Evolutionary conservation across 73 alveolate species (phyloP), one percentile per base, ranked within the genome.

Genomic region (Paramecium sexaurelia): DNA sequence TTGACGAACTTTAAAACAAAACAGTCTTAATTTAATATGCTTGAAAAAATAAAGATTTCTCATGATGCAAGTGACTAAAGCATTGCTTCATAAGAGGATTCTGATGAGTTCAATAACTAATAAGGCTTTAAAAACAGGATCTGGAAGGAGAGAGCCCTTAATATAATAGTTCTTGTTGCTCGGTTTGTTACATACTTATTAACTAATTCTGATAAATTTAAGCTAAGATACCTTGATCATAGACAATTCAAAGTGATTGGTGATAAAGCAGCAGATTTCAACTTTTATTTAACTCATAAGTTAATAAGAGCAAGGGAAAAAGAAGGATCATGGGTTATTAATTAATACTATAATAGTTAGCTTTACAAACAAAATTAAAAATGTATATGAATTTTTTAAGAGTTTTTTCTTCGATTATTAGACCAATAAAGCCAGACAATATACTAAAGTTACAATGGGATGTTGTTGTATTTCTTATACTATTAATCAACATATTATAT

Each of bases 131-230:
- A 24, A 33, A 78, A 78, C 17, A 19, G 32, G 29, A 61, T 78
- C 11, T 78, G 90, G 90, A 78, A 78, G 24, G 90, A 78, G 39
- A 78, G 73, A 41, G 68, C 90, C 1, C 55, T 78, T 3, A 78
- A 78, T 40, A 78, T 78, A 19, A 78, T 78, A 40, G 90, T 78
- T 33, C 32, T 78, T 36, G 73, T 78, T 2, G 90, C 90, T 26
- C 37, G 73, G 41, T 78, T 78, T 24, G 73, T 78, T 13, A 78
- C 90, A 1, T 78, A 41, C 55, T 22, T 78, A 43, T 33, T 78
- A 37, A 41, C 90, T 10, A 78, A 78, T 78, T 78, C 90, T 29
- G 75, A 78, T 19, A 78, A 78, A 78, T 78, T 78, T 45, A 78
- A 78, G 40, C n/a, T 78, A 5, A 37, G 90, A 37, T 78, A 41